These are phyloP conservation scores for Articulospora tetracladia DNA, from an alignment of 495 filamentous ascomycete genomes.

Conservation along the genomic window DNA sequence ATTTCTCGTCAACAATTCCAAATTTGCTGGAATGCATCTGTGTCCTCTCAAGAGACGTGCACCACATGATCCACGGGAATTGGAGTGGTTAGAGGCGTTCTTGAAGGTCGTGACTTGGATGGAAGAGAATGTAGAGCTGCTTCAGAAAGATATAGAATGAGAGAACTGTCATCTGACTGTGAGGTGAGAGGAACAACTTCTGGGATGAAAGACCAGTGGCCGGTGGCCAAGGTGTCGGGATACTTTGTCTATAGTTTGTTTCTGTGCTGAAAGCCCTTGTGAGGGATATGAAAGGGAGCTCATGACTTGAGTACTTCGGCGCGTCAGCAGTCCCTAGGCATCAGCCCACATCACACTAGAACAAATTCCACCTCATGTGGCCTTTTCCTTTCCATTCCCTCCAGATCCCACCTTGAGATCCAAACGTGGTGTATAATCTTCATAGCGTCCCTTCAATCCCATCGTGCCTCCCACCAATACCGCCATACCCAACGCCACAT, in stretches of 20 bases:
- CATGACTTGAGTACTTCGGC: background rate
- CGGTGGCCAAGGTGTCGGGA: too few species aligned
- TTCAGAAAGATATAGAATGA: too few species aligned
- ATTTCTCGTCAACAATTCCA: background rate
- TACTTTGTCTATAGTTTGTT: too few species aligned
- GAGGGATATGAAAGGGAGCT: too few species aligned
- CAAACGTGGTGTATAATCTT: conserved; percentile 10
- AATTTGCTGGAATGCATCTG: background rate
- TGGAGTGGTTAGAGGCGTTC: conserved; percentile 16
- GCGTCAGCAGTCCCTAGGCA: background rate
- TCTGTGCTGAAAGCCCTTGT: too few species aligned
- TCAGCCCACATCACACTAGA: background rate
- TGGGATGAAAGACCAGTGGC: too few species aligned
- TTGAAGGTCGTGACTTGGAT: conserved; percentile 17
- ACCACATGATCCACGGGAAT: conserved; percentile 12
- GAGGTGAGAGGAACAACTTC: too few species aligned
- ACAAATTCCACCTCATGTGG: background rate
- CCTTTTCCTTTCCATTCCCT: background rate
- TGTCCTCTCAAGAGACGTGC: background rate
- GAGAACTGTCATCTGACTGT: too few species aligned
- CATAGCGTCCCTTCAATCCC: conserved; percentile 8
- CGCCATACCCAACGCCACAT: background rate
- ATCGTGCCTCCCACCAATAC: conserved; percentile 1
- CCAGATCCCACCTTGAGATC: background rate
- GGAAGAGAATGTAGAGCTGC: conserved; percentile 2